phyloP scores from a whole-genome alignment of 2,329 filamentous ascomycete genomes.

The Thyridium curvatum region DNA sequence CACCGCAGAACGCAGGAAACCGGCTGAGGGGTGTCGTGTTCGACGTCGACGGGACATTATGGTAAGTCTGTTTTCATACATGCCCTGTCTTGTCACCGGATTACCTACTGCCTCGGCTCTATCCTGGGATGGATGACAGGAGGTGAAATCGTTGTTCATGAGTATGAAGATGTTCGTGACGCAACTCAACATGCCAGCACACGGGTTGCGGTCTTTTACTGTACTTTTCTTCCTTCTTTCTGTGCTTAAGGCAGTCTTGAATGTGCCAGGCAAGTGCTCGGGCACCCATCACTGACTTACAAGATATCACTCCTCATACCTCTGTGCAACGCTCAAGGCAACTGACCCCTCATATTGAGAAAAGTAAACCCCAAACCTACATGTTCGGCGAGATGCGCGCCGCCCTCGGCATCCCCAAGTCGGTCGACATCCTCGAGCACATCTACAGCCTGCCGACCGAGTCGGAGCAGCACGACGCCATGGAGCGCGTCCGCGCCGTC shows the following conservation, averaged over 20 bases:
- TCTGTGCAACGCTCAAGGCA: too few species aligned
- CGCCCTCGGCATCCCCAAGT: slow-evolving; percentile 65
- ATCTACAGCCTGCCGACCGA: slow-evolving; percentile 65
- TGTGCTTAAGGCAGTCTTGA: too few species aligned
- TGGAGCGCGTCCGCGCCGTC: slow-evolving; percentile 69
- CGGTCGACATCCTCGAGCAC: slow-evolving; percentile 81
- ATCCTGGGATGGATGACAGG: too few species aligned
- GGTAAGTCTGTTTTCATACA: slow-evolving; percentile 48
- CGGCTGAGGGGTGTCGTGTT: slow-evolving; percentile 63
- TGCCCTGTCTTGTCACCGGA: slow-evolving; percentile 1
- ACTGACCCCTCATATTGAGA: too few species aligned
- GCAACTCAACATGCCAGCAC: too few species aligned
- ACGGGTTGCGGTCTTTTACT: too few species aligned
- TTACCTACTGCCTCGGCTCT: neutral
- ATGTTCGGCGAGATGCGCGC: slow-evolving; percentile 88
- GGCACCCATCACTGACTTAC: too few species aligned
- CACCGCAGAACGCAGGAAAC: slow-evolving; percentile 11
- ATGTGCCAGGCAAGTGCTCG: too few species aligned
- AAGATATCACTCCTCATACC: too few species aligned
- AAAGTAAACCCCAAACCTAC: slow-evolving; percentile 82
- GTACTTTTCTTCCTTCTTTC: too few species aligned
- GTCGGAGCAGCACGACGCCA: slow-evolving; percentile 54
- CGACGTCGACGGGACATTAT: slow-evolving; percentile 92
- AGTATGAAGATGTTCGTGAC: too few species aligned
- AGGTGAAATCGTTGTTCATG: too few species aligned